These are phyloP conservation scores for Luzula sylvatica DNA, from an alignment of 176 grass and related monocot species.

Conservation along the genomic window DNA sequence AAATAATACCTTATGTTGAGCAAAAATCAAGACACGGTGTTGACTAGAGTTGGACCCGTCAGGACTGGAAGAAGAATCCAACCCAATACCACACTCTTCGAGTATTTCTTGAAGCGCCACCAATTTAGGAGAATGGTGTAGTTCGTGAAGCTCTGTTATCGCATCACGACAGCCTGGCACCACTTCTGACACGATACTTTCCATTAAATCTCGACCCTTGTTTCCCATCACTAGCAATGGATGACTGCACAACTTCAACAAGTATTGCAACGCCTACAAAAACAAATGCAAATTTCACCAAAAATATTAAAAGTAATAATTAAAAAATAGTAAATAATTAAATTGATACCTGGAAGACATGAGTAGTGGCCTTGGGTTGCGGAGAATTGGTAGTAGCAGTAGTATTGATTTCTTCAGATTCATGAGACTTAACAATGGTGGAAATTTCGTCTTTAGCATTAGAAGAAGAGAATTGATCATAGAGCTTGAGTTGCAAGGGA, in stretches of 20 bases:
- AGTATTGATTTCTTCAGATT: constrained; percentile 37
- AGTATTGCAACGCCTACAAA: constrained; percentile 69
- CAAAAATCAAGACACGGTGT: constrained; percentile 94
- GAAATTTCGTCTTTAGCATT: constrained; percentile 81
- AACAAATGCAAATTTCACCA: neutral
- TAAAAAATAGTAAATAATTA: neutral
- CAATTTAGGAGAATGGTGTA: constrained; percentile 89
- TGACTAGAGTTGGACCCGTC: constrained; percentile 55
- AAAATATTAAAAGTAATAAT: neutral
- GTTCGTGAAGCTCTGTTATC: constrained; percentile 61
- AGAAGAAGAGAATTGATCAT: constrained; percentile 88
- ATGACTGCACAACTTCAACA: constrained; percentile 93
- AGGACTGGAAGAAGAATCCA: constrained; percentile 59
- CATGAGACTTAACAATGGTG: constrained; percentile 59
- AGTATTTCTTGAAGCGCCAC: constrained; percentile 99
- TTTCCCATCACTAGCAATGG: constrained; percentile 80
- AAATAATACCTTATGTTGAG: constrained; percentile 83
- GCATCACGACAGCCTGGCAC: constrained; percentile 34
- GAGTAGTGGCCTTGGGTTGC: constrained; percentile 77
- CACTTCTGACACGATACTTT: constrained; percentile 48
- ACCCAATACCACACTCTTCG: constrained; percentile 90
- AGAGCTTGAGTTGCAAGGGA: constrained; percentile 80
- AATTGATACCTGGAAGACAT: constrained; percentile 79
- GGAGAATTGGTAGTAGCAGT: too few species aligned
- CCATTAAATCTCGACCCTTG: constrained; percentile 42